Conservation (phyloP, 768 basidiomycete species). For the Trametes maxima region DNA sequence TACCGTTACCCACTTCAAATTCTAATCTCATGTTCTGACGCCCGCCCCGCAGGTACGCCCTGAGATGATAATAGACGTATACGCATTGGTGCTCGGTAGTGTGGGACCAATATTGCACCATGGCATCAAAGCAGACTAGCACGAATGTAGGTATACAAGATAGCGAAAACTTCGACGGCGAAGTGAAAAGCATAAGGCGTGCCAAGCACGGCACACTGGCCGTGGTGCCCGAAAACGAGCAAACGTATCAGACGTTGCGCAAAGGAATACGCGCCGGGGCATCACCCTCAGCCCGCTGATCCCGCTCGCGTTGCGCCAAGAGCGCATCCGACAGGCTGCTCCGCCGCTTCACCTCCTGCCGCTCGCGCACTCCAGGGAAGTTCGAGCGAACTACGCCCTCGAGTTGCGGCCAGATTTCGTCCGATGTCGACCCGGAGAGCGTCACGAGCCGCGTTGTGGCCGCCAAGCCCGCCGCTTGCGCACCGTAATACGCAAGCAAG, state of each 20-base stretch:
- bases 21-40: neutral
- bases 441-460: conserved; percentile 56
- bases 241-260: neutral
- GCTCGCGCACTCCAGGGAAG: conserved; percentile 63
- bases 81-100: neutral
- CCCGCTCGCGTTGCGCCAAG: conserved; percentile 34
- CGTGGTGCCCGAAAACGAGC: neutral
- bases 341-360: conserved; percentile 46
- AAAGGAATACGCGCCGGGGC: neutral
- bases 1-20: neutral
- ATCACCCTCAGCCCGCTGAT: conserved; percentile 5
- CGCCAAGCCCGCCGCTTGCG: conserved; percentile 35
- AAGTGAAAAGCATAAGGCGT: neutral
- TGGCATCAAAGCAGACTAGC: neutral
- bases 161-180: neutral
- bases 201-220: neutral
- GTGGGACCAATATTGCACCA: neutral
- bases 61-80: conserved; percentile 38
- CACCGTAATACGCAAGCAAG: conserved; percentile 70
- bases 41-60: conserved; percentile 51
- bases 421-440: conserved; percentile 73
- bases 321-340: conserved; percentile 60
- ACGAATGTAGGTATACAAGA: conserved; percentile 10
- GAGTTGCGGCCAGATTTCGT: conserved; percentile 89
- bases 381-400: conserved; percentile 58